Evolutionary conservation across 768 basidiomycete genomes (phyloP), one percentile per base, ranked within the genome.

Genomic region (Amanita exitialis): DNA sequence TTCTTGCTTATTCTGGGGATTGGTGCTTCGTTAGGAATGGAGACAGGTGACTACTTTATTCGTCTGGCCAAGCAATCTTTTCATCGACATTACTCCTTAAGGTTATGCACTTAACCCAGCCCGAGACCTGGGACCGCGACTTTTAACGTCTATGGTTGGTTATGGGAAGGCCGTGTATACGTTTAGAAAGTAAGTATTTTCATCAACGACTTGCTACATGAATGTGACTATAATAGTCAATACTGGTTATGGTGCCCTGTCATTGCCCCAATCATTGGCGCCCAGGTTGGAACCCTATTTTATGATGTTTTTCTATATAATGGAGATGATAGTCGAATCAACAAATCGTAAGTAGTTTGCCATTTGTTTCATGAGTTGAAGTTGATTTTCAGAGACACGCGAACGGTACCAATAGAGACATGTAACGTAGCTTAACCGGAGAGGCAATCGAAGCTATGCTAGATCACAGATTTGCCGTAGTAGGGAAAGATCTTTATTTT

Each of bases 171-270:
- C 64, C 47, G 69, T 74, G 7, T 74, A 64, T 52, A 67, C 64
- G 9, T 73, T 67, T 54, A 60, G 71, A 55, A 69, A 66, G 71
- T 77, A 63, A 42, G 76, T 63, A 27, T 62, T 57, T 60, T 38
- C 35, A 27, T n/a, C 25, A 16, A 44, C 13, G 25, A 28, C n/a
- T n/a, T 16, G 12, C 15, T 50, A 4, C 23, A 39, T 28, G 15
- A 13, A 9, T 18, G 59, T 58, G 60, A 63, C 53, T 51, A 58
- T 37, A 65, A 58, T 47, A 76, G 73, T 56, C 83, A 87, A 59
- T 87, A 85, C 59, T 86, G 83, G 86, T 53, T 88, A 36, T 87
- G 83, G 84, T 79, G 77, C 56, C 78, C 81, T 13, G 58, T 84
- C 18, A 61, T 83, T 10, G 83, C 68, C 1, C 77, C 83, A 6